Evolutionary conservation across 2,329 filamentous ascomycete genomes (phyloP), one percentile per base, ranked within the genome.

Genomic region (Pseudocercospora eumusae): DNA sequence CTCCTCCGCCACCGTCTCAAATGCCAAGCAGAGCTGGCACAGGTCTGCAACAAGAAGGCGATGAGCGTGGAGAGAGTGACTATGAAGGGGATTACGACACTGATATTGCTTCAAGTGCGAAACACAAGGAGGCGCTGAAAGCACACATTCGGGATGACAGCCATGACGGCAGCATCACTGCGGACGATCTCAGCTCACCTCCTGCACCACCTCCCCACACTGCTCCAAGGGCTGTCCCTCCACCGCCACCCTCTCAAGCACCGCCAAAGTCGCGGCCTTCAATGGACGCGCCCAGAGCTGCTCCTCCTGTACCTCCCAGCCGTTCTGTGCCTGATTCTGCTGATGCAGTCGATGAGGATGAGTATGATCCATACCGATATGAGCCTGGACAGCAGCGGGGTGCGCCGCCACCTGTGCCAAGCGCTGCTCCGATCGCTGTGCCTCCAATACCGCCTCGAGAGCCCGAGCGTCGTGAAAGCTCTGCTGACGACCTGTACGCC

Each of bases 81-180:
- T 98, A 98, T 72, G 95, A 99, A 74, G 95, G 93, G 6, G 95
- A 98, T 73, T 98, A 98, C 74, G 95, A 98, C 70, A 98, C 95
- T 6, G 95, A 98, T 74, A 98, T 98, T 73, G 93, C 90, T 1
- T 91, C 93, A n/a, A 89, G 91, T 9, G 92, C 86, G n/a, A 91
- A 90, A 60, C 92, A 96, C 76, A 97, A 96, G 77, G 93, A 96
- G 78, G 93, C 93, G 0, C 77, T 98, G 64, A 96, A 93, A 75
- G 81, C 91, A 8, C 92, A 96, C 75, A 85, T 84, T 7, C 85
- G 89, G 58, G 91, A 93, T 50, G 86, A 88, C 6, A 96, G 90
- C 73, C 74, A 90, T 58, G 92, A 96, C 64, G 86, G 83, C 42
- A 84, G 81, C 44, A 84, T 84, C 2, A 79, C 78, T 21, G 81